These are phyloP conservation scores for Podospora bellae-mahoneyi DNA, from an alignment of 495 filamentous ascomycete species.

Conservation along the genomic window DNA sequence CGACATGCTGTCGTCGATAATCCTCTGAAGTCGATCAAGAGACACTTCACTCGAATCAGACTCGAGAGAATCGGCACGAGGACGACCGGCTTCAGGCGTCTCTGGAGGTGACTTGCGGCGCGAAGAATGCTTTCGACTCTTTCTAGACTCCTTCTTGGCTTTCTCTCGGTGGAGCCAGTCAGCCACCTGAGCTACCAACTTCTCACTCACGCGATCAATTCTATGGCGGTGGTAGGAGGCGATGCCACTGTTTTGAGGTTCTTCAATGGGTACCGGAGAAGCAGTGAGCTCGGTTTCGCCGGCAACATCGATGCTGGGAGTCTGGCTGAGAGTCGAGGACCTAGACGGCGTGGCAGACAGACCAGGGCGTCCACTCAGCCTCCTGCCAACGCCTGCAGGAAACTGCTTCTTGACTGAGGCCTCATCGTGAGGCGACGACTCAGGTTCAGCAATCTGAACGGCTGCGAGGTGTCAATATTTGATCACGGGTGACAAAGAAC, in stretches of 20 bases:
- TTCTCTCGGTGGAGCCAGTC: constrained; percentile 81
- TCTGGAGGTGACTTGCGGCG: constrained; percentile 32
- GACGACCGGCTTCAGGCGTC: constrained; percentile 18
- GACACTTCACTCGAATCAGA: constrained; percentile 60
- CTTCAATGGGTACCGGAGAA: constrained; percentile 31
- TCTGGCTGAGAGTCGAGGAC: constrained; percentile 38
- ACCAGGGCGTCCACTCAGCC: constrained; percentile 42
- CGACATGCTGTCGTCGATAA: constrained; percentile 59
- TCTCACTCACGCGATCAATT: constrained; percentile 43
- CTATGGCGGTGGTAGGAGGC: constrained; percentile 35
- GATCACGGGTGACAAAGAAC: background rate
- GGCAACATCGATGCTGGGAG: constrained; percentile 19
- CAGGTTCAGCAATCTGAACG: constrained; percentile 50
- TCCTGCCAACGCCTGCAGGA: constrained; percentile 38
- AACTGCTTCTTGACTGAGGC: constrained; percentile 42
- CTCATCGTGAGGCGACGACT: constrained; percentile 37
- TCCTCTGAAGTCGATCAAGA: constrained; percentile 66
- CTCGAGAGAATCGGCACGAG: constrained; percentile 41
- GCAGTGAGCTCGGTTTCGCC: constrained; percentile 4
- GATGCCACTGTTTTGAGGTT: constrained; percentile 25
- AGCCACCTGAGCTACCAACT: constrained; percentile 65
- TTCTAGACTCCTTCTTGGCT: constrained; percentile 55
- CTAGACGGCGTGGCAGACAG: constrained; percentile 35
- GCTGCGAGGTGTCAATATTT: constrained; percentile 34
- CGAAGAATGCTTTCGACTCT: constrained; percentile 36